Evolutionary conservation across 192 early-diverging fungal genomes (phyloP), one percentile per base, ranked within the genome.

Genomic region (Coemansia sp.): DNA sequence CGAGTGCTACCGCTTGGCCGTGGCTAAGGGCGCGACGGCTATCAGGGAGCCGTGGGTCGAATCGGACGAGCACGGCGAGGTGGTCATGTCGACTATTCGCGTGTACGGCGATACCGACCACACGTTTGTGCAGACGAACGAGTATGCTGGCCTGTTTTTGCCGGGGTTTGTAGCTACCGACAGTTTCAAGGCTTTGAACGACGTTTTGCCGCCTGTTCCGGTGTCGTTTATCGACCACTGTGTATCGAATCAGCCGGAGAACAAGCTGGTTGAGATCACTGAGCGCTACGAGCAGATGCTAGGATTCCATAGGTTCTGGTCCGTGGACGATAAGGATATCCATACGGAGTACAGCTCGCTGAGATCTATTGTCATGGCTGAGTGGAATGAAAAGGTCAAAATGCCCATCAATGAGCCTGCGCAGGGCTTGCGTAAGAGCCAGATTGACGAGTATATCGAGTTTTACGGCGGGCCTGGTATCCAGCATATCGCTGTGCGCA

Each of bases 371-470:
- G 94, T 96, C 80, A 95, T 99, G 95, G 89, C 94, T 38, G 92
- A 95, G 67, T 90, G 88, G 61, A 87, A 88, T 72, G 94, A 97
- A 64, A 85, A 78, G 55, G 88, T 99, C 84, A 97, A 97, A 84
- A 94, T 97, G 89, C 95, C 95, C 59, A 93, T 99, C 81, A 97
- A 97, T 76, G 96, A 99, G 85, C 96, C 96, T 5, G 96, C 96
- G 11, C 58, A 78, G 60, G 96, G 96, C 7, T 88, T 90, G 72
- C 93, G 92, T 81, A 97, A 95, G 84, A 94, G 92, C 34, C 95
- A 99, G 86, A 96, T 97, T 65, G 91, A 97, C 67, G 73, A 84
- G 63, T 84, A 80, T 55, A 76, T 84, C 40, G 82, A 84, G 67
- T 84, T 77, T 24, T 77, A 84, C 53, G 87, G 86, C 62, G 88